Evolutionary conservation across 768 basidiomycete genomes (phyloP), one percentile per base, ranked within the genome.

Genomic region (Boletellus ananas): DNA sequence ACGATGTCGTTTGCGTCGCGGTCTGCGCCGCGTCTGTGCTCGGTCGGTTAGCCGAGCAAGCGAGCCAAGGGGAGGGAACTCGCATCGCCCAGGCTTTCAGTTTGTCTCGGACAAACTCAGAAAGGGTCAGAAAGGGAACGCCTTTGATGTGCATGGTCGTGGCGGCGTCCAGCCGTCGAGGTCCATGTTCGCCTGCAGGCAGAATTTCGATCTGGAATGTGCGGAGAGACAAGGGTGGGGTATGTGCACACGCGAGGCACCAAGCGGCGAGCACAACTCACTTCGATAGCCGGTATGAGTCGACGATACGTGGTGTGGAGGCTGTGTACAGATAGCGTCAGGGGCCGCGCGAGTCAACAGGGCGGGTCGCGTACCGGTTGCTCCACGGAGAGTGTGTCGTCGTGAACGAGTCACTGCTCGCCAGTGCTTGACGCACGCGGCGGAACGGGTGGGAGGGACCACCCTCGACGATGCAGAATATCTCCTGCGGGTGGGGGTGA

Each of bases 51-150:
- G 54, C 52, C 56, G 43, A 39, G 54, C 20, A 49, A 35, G 50
- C 43, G 52, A 33, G 43, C 45, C 37, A 48, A 40, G 3, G 35
- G 21, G 14, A 0, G 40, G 14, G 2, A 13, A 62, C 83, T 61
- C 74, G 87, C 90, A 88, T 84, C 56, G 82, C 76, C 90, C 90
- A 93, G 16, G 79, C 69, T 58, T 87, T 91, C 45, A 93, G 74
- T 73, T 92, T 93, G 40, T 88, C 89, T 59, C 90, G 77, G 60
- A 92, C 70, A 70, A 92, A 92, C 67, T 93, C 90, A 35, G 90
- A 89, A 52, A 87, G 73, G n/a, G 84, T 83, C 58, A 93, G 70
- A 73, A 92, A 92, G 10, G 90, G 90, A 6, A 92, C 71, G 18
- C 80, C 79, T 49, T 83, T 81, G 18, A 92, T 63, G 50, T 70